Base-by-base conservation (phyloP, 306 rosid genomes). In the Glycine tomentella region DNA sequence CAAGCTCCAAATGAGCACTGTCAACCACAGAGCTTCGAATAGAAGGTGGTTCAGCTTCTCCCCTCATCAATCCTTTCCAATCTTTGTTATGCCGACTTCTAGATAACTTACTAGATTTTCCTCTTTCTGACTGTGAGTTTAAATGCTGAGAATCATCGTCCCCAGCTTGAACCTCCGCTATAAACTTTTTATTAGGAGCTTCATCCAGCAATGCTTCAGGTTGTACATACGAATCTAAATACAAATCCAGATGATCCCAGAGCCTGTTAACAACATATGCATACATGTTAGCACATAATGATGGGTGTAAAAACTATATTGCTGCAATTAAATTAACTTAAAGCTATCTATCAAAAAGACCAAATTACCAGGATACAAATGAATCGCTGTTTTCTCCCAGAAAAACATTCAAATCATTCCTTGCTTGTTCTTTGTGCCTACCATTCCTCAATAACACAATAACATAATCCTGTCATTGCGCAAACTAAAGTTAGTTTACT, bases 401-500 rank as follows among this genome's bases (percentile, higher is more conserved):
- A 83, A 96, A 96, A 9, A 96, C 98, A 72, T 86, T 88, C 81
- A 96, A 82, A 90, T 88, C 98, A 83, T 71, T 87, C 87, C 70
- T 91, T 38, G 98, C 97, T 84, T 90, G 93, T 66, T 90, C 98
- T 87, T 90, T 96, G 82, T 86, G 73, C 84, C 91, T 92, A 67
- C 99, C 98, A 63, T 96, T 96, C 94, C 86, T 96, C 84, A 96
- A 80, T 70, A 96, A 85, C 67, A 96, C 99, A 70, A 96, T 87
- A 44, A 96, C 97, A 72, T 96, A 96, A 83, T 96, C 99, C 99
- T 95, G 95, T 83, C 85, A 70, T 69, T 33, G 74, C 53, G 85
- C 44, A 69, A 68, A 20, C 8, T 45, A 61, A 61, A 59, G 67
- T 84, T 53, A 78, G 82, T 83, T 66, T 7, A 77, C 31, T 25